A percentile compares a stretch with the other conserved stretches of the same genome.
These are phyloP conservation scores for Xylariaceae sp. DNA, from an alignment of 2,329 filamentous ascomycete genomes.

Conservation along the genomic window DNA sequence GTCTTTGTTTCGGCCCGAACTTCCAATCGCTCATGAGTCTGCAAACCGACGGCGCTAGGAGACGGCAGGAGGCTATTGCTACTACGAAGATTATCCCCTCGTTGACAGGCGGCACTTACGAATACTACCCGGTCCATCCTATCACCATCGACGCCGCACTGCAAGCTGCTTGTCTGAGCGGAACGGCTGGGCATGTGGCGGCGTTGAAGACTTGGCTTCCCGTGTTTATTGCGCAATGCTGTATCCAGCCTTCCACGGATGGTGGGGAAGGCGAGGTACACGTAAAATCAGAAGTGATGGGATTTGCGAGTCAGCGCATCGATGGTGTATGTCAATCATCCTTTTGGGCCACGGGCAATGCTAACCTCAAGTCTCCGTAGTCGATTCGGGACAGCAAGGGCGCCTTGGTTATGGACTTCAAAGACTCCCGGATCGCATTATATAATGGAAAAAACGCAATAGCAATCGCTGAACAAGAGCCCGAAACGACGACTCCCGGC, in stretches of 20 bases:
- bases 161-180: slow-evolving; percentile 4
- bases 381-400: no score
- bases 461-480: no score
- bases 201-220: not conserved
- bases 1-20: slow-evolving; percentile 6
- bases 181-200: not conserved
- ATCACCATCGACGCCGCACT: slow-evolving; percentile 8
- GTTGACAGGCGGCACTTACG: no score
- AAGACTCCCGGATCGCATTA: no score
- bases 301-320: not conserved
- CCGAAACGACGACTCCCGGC: no score
- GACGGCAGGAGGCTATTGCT: not conserved
- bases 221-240: not conserved
- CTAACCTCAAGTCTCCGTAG: no score
- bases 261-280: no score
- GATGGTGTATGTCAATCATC: no score
- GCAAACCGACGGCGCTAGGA: slow-evolving; percentile 3
- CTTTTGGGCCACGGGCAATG: no score
- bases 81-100: not conserved
- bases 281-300: not conserved
- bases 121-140: slow-evolving; percentile 5
- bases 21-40: slow-evolving; percentile 10
- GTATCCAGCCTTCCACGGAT: not conserved
- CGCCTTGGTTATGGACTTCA: no score
- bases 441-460: no score